Percentiles rank a stretch among this genome's conserved stretches.
Conservation (phyloP, 805 yeast genomes). For the Isabelozyma heimii region DNA sequence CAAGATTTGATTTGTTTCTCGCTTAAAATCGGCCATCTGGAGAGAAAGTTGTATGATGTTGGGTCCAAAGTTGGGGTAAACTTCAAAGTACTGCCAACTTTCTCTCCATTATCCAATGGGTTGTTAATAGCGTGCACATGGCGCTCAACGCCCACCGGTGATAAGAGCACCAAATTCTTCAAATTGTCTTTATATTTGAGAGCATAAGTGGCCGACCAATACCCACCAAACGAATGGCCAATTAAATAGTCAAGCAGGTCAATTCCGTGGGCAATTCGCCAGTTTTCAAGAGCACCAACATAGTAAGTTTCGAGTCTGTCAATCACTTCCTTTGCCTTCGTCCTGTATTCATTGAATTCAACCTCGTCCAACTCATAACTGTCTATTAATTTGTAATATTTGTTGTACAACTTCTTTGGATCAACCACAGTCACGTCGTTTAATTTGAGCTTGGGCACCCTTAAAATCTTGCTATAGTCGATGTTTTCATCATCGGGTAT, state of each 20-base stretch:
- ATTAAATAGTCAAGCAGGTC: slow-evolving; percentile 56
- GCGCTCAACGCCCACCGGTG: slow-evolving; percentile 80
- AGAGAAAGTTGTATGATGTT: slow-evolving; percentile 41
- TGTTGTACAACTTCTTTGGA: slow-evolving; percentile 28
- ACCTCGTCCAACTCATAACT: slow-evolving; percentile 24
- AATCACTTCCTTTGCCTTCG: slow-evolving; percentile 36
- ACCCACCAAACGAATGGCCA: slow-evolving; percentile 82
- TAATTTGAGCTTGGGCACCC: slow-evolving; percentile 19
- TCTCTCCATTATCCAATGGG: slow-evolving; percentile 15
- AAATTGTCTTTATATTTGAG: slow-evolving; percentile 55
- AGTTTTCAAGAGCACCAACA: slow-evolving; percentile 56
- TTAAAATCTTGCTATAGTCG: slow-evolving; percentile 16
- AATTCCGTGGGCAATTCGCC: slow-evolving; percentile 54
- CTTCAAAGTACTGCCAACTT: slow-evolving; percentile 1
- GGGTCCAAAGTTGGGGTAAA: slow-evolving; percentile 43
- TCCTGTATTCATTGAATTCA: slow-evolving; percentile 27
- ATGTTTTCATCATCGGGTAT: slow-evolving; percentile 9
- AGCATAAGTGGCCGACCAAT: slow-evolving; percentile 64
- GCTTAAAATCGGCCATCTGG: slow-evolving; percentile 45
- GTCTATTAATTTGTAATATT: slow-evolving; percentile 40
- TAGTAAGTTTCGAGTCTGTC: slow-evolving; percentile 54
- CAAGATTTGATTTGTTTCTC: slow-evolving; percentile 24
- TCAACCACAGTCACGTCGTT: slow-evolving; percentile 25
- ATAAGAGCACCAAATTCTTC: slow-evolving; percentile 54
- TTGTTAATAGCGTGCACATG: slow-evolving; percentile 58